Conservation (phyloP, 345 rosid genomes). For the Psidium friedrichsthalianum region DNA sequence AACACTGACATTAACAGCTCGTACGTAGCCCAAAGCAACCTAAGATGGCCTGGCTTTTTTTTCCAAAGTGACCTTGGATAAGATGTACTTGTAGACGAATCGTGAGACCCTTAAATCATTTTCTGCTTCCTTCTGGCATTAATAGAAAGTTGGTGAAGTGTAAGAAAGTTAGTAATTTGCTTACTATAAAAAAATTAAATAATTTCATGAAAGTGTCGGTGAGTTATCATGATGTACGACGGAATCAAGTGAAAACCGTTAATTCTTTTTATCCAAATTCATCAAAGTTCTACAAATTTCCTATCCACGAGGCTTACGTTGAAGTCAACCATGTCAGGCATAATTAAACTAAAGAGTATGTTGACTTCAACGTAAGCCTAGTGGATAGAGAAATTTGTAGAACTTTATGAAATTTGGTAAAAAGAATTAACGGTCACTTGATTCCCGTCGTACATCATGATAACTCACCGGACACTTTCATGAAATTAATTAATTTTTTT, state of each 20-base stretch:
- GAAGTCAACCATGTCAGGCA: not conserved
- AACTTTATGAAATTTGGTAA: not conserved
- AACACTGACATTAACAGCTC: too few species aligned
- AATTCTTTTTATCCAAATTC: not conserved
- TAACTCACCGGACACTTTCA: not conserved
- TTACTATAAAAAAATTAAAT: not conserved
- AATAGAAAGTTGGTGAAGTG: not conserved
- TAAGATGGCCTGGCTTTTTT: too few species aligned
- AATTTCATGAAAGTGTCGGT: not conserved
- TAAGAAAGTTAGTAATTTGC: not conserved
- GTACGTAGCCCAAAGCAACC: too few species aligned
- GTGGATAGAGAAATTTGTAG: not conserved
- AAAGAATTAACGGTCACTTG: not conserved
- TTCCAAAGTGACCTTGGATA: too few species aligned
- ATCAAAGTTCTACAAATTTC: not conserved
- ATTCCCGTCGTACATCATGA: not conserved
- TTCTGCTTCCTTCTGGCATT: too few species aligned
- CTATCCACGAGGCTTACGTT: not conserved
- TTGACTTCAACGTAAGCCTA: not conserved
- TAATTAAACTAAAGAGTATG: not conserved
- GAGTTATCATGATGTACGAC: not conserved
- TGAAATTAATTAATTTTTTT: not conserved
- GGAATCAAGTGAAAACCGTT: not conserved
- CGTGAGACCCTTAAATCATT: too few species aligned
- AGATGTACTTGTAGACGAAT: too few species aligned